Conservation (phyloP, 305 asterid species). For the Solanum hybrid region DNA sequence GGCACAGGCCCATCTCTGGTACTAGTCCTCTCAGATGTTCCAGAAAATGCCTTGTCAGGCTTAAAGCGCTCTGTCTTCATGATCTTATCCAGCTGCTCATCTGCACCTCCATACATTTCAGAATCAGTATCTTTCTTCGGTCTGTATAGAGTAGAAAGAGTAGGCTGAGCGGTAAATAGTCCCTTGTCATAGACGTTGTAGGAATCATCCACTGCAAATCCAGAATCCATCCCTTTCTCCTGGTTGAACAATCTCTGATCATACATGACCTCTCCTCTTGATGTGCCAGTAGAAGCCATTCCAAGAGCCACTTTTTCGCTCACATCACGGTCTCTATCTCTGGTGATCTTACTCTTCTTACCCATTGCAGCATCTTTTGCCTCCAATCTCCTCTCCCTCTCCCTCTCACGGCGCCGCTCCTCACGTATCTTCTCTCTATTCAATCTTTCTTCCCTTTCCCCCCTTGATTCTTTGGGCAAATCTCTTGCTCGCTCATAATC, state of each 20-base stretch:
- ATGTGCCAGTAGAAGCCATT: constrained; percentile 66
- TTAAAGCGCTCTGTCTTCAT: constrained; percentile 77
- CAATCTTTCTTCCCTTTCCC: constrained; percentile 49
- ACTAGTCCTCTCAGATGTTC: constrained; percentile 62
- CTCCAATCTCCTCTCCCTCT: constrained; percentile 81
- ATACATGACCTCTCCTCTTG: constrained; percentile 72
- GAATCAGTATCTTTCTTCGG: constrained; percentile 76
- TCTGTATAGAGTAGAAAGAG: constrained; percentile 64
- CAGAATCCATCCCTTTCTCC: constrained; percentile 96
- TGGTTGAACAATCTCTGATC: constrained; percentile 87
- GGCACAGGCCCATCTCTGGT: constrained; percentile 77
- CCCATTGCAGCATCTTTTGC: constrained; percentile 87
- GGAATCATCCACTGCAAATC: constrained; percentile 68
- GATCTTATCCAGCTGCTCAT: constrained; percentile 77
- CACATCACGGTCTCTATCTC: constrained; percentile 84
- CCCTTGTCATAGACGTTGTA: constrained; percentile 80
- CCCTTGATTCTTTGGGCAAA: constrained; percentile 47
- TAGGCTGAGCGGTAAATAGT: constrained; percentile 56
- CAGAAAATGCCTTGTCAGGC: constrained; percentile 60
- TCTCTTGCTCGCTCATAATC: constrained; percentile 54
- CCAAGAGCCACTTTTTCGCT: constrained; percentile 93
- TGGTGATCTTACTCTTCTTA: constrained; percentile 75
- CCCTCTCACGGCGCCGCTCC: constrained; percentile 71
- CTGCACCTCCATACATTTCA: constrained; percentile 76
- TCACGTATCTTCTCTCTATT: constrained; percentile 72